These are phyloP conservation scores for Umbelopsis sp. DNA, from an alignment of 371 early-diverging fungal species.

Conservation along the genomic window DNA sequence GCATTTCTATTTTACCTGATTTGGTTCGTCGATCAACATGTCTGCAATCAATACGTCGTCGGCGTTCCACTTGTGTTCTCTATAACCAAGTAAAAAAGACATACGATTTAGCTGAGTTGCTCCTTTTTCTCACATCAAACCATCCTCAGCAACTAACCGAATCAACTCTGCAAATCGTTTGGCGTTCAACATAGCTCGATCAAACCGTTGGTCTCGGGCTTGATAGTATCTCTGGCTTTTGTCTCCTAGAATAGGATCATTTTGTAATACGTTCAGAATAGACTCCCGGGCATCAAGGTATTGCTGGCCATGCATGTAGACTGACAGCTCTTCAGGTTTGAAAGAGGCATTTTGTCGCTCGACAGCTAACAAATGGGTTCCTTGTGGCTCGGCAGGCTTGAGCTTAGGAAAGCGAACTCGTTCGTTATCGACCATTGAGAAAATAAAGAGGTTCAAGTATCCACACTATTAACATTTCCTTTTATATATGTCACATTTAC, in stretches of 20 bases:
- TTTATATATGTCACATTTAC: background rate
- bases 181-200: slow-evolving; percentile 51
- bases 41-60: slow-evolving; percentile 61
- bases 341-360: slow-evolving; percentile 45
- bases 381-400: slow-evolving; percentile 60
- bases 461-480: background rate
- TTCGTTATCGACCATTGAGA: background rate
- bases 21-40: slow-evolving; percentile 57
- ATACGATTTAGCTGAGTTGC: too few species aligned
- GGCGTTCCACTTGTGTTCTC: slow-evolving; percentile 54
- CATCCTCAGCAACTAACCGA: slow-evolving; percentile 33
- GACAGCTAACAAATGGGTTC: slow-evolving; percentile 41
- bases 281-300: slow-evolving; percentile 46
- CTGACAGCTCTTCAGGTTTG: slow-evolving; percentile 41
- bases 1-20: slow-evolving; percentile 47
- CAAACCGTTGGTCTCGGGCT: slow-evolving; percentile 56
- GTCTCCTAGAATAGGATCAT: slow-evolving; percentile 57
- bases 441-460: background rate
- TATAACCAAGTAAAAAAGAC: slow-evolving; percentile 8
- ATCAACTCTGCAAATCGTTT: slow-evolving; percentile 51
- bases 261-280: slow-evolving; percentile 50
- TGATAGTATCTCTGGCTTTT: slow-evolving; percentile 60
- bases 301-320: slow-evolving; percentile 45
- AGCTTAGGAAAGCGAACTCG: slow-evolving; percentile 49
- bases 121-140: too few species aligned